Base-by-base conservation (phyloP, 805 yeast genomes). In the Dipodascus albidus region DNA sequence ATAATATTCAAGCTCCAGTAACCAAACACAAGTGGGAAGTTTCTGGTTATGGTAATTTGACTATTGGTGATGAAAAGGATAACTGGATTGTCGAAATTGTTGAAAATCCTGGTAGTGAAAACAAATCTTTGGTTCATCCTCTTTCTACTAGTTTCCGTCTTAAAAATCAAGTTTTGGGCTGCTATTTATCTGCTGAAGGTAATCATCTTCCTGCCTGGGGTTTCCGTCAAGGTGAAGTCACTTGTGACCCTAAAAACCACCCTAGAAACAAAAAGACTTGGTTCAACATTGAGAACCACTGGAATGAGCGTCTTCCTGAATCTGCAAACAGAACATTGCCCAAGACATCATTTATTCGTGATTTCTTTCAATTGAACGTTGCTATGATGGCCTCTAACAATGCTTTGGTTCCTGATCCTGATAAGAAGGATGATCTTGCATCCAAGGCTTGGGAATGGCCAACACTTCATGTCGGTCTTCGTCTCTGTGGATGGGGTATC, bases 161-260 rank as follows among this genome's bases (percentile, higher is more conserved):
- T 60, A 80, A 74, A 62, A 83, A 83, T 67, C 74, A 74, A 58
- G 79, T 67, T 8, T 67, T 88, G 62, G 85, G 85, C 47, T 95
- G 97, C 67, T 90, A 89, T 67, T 72, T 93, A 64, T 86, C 90
- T 59, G 86, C 91, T 14, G 77, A 93, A 9, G 97, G 96, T 48
- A 71, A 74, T 59, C 67, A 79, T 22, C 82, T 90, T 64, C 99
- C 99, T 19, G 82, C 81, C 17, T 93, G 99, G 99, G 99, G 99
- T 20, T 93, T 91, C 78, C 80, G 88, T 66, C 99, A 93, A 74
- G 96, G 96, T 58, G 99, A 93, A 73, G 91, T 93, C 58, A 83
- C 82, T 1, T 93, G 99, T 71, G 63, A 67, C 53, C 66, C 67
- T 23, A 58, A 60, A 50, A 71, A 81, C 63, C 68, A 78, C 23